Base-by-base conservation (phyloP, 768 basidiomycete species). In the Candolleomyces eurysporus region DNA sequence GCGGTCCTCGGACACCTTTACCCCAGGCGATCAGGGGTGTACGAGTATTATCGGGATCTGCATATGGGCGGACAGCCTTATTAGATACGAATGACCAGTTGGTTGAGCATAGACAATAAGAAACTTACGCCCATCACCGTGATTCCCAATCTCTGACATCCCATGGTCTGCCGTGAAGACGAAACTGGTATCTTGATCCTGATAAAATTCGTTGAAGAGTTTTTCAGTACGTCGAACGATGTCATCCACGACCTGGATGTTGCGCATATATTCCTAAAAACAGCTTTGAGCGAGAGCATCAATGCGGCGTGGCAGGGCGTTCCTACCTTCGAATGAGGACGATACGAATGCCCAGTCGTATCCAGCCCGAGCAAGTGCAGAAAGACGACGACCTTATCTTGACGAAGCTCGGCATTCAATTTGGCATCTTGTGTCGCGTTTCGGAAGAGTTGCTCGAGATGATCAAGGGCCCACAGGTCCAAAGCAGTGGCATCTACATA, bases 81-180 rank as follows among this genome's bases (percentile, higher is more conserved):
- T 22, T 26, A 31, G 39, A 42, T 36, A 32, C 30, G n/a, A 58
- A 50, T 26, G 53, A 45, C 17, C 48, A 36, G 36, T 54, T 26
- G 31, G 42, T 61, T 40, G 58, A 11, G 39, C 32, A 42, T 39
- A 26, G 7, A 16, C 19, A 32, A 54, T 17, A 57, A 31, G 52
- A 48, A 57, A 71, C 78, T 69, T 67, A 90, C 91, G 87, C 42
- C 93, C 93, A 63, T 95, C 93, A 4, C 93, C 93, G 61, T 95
- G 93, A 68, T 94, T 94, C 13, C 93, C 93, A 58, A 92, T 89
- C 36, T 79, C 83, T 4, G 90, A 91, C 93, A 95, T 95, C 9
- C 93, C 93, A 68, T 95, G 93, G 71, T 95, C 93, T 0, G 93
- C 91, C 2, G 90, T 94, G 70, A 92, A 94, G 36, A 94, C 73